Conservation (phyloP, 2,329 filamentous ascomycete genomes). For the Bipolaris oryzae region DNA sequence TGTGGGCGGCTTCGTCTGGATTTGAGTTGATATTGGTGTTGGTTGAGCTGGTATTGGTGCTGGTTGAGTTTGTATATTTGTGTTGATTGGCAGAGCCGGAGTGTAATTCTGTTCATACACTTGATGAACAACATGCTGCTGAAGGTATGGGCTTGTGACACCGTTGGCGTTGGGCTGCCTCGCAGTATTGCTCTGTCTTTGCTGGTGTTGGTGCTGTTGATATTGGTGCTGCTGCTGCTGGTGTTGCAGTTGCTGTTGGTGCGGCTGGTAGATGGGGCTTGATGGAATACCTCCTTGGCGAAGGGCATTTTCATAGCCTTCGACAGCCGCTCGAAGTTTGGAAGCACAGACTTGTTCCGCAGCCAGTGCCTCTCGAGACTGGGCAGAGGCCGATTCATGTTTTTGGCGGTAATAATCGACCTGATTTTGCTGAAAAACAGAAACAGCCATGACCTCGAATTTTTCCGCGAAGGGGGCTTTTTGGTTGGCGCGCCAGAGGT, state of each 20-base stretch:
- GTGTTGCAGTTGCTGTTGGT: background rate
- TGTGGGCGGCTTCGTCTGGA: background rate
- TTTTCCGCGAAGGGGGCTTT: background rate
- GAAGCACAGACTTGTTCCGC: conserved; percentile 4
- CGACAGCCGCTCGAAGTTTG: conserved; percentile 9
- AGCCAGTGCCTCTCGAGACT: conserved; percentile 1
- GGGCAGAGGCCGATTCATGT: background rate
- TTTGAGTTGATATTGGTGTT: background rate
- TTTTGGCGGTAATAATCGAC: conserved; percentile 2
- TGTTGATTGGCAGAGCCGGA: background rate
- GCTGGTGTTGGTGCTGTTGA: background rate
- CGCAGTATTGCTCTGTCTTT: background rate
- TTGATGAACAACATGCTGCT: conserved; percentile 14
- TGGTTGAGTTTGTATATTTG: background rate
- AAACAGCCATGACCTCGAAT: conserved; percentile 16
- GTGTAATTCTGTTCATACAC: conserved; percentile 1
- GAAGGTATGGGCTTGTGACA: background rate
- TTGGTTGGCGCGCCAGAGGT: conserved; percentile 42
- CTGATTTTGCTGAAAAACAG: conserved; percentile 19
- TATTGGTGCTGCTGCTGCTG: background rate
- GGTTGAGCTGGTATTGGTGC: background rate
- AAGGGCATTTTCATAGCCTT: background rate
- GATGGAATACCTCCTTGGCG: background rate
- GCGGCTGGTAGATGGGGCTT: conserved; percentile 1
- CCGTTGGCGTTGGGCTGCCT: background rate